Conservation (phyloP, 78 protist genomes). For the Chrysochromulina parva region DNA sequence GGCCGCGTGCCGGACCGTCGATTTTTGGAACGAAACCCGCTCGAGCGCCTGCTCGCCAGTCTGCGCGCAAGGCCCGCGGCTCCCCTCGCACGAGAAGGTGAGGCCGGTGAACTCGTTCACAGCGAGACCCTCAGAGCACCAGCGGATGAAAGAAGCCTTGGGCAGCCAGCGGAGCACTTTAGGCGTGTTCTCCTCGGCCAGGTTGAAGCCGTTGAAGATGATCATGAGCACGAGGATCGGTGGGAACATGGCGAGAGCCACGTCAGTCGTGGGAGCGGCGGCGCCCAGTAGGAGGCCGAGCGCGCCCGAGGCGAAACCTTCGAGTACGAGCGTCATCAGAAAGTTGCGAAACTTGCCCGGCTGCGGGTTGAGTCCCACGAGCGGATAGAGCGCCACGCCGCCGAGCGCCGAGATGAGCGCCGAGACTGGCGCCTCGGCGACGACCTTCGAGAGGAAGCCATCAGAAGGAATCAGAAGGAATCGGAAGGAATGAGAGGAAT, state of each 20-base stretch:
- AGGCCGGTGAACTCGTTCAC: conserved; percentile 38
- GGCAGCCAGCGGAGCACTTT: conserved; percentile 6
- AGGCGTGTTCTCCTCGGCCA: background rate
- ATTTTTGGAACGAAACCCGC: background rate
- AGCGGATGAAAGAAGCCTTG: background rate
- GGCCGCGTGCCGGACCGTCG: background rate
- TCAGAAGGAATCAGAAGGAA: background rate
- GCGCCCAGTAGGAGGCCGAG: conserved; percentile 7
- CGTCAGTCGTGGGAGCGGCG: background rate
- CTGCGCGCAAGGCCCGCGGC: background rate
- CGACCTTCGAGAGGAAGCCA: background rate
- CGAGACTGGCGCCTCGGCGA: conserved; percentile 11
- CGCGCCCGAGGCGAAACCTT: background rate
- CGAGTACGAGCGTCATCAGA: background rate
- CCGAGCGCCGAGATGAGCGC: background rate
- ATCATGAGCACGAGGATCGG: conserved; percentile 2
- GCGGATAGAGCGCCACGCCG: conserved; percentile 10
- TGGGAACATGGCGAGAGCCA: conserved; percentile 22
- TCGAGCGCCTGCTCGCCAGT: conserved; percentile 13
- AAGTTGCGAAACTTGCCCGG: background rate
- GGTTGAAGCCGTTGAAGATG: conserved; percentile 31
- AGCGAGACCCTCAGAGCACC: conserved; percentile 25
- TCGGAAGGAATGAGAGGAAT: background rate
- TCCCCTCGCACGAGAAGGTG: background rate
- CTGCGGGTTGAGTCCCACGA: background rate